Evolutionary conservation across 768 basidiomycete genomes (phyloP).

Genomic region (Lentinula guzmanii): DNA sequence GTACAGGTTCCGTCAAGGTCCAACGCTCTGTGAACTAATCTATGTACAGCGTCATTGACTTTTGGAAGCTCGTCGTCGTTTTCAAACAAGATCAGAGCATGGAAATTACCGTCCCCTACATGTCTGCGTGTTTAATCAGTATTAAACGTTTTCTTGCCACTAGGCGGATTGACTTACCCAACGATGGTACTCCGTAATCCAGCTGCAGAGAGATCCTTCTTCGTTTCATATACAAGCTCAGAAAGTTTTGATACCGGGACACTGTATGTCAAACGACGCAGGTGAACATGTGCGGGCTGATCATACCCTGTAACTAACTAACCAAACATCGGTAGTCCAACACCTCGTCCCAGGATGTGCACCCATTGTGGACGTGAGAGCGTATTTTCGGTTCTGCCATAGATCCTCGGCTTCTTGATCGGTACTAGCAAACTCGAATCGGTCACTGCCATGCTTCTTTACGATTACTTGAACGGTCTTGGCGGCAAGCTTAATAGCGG

Average conservation of each 20-base stretch:
- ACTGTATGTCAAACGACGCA: conserved; percentile 21
- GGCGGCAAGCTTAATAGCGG: conserved; percentile 52
- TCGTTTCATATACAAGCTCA: conserved; percentile 70
- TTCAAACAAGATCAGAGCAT: conserved; percentile 51
- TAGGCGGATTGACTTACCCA: background rate
- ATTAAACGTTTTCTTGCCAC: background rate
- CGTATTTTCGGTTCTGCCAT: conserved; percentile 86
- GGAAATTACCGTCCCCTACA: conserved; percentile 68
- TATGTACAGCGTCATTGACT: conserved; percentile 58
- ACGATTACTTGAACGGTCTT: conserved; percentile 55
- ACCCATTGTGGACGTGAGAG: conserved; percentile 53
- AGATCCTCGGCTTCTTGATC: conserved; percentile 71
- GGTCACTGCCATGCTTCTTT: conserved; percentile 57
- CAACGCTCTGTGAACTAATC: conserved; percentile 67
- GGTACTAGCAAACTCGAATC: conserved; percentile 68
- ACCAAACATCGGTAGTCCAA: conserved; percentile 94
- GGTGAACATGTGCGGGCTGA: background rate
- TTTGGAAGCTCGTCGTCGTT: conserved; percentile 50
- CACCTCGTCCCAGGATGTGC: conserved; percentile 55
- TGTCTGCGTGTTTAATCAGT: conserved; percentile 39
- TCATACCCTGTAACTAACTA: conserved; percentile 13
- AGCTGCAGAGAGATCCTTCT: conserved; percentile 61
- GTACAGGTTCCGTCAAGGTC: conserved; percentile 75
- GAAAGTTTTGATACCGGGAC: conserved; percentile 69
- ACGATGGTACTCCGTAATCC: conserved; percentile 65